A percentile compares a stretch with the other conserved stretches of the same genome.
phyloP scores from a whole-genome alignment of 345 rosid genomes.

The Eutrema heterophyllum region DNA sequence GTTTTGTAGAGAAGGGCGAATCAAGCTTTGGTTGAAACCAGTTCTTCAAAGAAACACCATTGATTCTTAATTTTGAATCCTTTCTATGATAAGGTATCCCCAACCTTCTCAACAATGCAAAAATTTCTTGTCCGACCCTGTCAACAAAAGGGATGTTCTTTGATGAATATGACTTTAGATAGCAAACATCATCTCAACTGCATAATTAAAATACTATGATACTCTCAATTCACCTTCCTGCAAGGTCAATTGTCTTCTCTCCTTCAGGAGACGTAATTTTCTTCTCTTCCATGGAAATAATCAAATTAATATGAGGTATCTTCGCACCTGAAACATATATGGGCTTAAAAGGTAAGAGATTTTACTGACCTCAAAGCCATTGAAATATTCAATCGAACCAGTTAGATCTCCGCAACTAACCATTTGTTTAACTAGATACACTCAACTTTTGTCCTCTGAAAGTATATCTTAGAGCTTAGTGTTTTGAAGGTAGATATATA shows the following conservation, averaged over 20 bases:
- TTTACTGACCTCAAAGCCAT: not conserved
- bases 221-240: constrained; percentile 51
- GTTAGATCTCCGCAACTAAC: not conserved
- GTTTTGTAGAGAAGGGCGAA: constrained; percentile 60
- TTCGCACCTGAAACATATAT: constrained; percentile 55
- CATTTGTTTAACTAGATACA: not conserved
- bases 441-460: not conserved
- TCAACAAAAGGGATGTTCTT: constrained; percentile 18
- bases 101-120: constrained; percentile 70
- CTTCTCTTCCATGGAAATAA: constrained; percentile 55
- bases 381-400: not conserved
- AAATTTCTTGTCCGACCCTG: constrained; percentile 63
- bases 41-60: constrained; percentile 63
- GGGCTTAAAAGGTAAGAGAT: not conserved
- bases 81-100: constrained; percentile 69
- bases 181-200: not conserved
- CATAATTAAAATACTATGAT: not conserved
- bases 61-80: constrained; percentile 67
- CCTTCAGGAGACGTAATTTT: constrained; percentile 43
- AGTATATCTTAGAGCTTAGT: not conserved
- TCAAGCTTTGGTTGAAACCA: constrained; percentile 84
- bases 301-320: constrained; percentile 62
- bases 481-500: not conserved
- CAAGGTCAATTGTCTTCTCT: constrained; percentile 58
- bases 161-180: not conserved